Conservation (phyloP, 192 early-diverging fungal genomes). For the Coemansia aciculifera region DNA sequence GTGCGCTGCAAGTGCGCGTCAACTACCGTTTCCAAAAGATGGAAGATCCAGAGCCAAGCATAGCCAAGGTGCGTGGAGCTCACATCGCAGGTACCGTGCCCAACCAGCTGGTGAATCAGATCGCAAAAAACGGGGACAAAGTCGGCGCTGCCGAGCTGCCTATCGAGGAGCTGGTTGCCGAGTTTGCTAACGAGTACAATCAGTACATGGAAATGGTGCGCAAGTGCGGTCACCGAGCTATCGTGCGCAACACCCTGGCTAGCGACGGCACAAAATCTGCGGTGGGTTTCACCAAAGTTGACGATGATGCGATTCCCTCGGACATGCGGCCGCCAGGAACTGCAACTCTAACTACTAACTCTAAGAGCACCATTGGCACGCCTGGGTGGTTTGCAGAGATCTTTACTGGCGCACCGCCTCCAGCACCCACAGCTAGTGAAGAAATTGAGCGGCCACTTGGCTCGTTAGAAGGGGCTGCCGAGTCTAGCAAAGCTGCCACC, state of each 20-base stretch:
- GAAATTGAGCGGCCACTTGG: not conserved
- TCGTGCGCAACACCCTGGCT: constrained; percentile 18
- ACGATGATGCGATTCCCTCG: constrained; percentile 31
- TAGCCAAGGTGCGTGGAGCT: constrained; percentile 33
- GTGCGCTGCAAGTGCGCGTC: constrained; percentile 67
- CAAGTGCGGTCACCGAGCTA: constrained; percentile 22
- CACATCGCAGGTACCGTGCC: constrained; percentile 43
- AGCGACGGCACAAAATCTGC: constrained; percentile 7
- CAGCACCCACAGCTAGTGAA: not conserved
- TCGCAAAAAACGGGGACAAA: constrained; percentile 2
- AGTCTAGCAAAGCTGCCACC: constrained; percentile 10
- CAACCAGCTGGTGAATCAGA: constrained; percentile 36
- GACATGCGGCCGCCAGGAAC: not conserved
- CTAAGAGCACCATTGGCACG: constrained; percentile 4
- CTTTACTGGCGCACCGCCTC: constrained; percentile 16
- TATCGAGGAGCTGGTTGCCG: constrained; percentile 45
- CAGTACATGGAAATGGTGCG: constrained; percentile 40
- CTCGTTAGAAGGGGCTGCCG: not conserved
- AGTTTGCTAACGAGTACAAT: constrained; percentile 46
- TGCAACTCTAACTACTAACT: not conserved
- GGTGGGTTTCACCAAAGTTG: constrained; percentile 42
- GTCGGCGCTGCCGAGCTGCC: constrained; percentile 31
- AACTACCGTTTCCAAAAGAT: constrained; percentile 64
- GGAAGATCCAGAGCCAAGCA: constrained; percentile 51
- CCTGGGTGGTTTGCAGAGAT: constrained; percentile 43